Percentiles rank a stretch among this genome's conserved stretches.
These are phyloP conservation scores for Babesia gibsoni DNA, from an alignment of 169 alveolate species.

Conservation along the genomic window DNA sequence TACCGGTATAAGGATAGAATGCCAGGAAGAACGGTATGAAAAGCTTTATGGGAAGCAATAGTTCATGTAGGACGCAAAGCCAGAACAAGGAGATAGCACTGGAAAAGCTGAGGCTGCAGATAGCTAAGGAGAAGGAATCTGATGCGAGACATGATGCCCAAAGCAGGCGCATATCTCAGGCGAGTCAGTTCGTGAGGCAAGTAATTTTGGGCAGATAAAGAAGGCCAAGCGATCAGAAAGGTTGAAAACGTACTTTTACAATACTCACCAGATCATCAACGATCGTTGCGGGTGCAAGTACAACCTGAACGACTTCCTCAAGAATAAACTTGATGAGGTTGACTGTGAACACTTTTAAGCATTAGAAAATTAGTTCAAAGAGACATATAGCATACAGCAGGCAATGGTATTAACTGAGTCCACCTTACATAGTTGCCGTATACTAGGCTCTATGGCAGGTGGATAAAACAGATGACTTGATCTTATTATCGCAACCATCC, in stretches of 20 bases:
- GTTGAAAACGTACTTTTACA: conserved; percentile 56
- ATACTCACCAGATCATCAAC: conserved; percentile 59
- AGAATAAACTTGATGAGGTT: conserved; percentile 35
- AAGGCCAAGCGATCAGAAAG: conserved; percentile 52
- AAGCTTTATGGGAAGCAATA: background rate
- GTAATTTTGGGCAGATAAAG: conserved; percentile 20
- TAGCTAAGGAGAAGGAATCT: conserved; percentile 28
- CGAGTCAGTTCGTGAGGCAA: background rate
- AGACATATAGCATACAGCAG: no score
- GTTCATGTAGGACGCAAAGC: conserved; percentile 37
- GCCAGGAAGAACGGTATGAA: conserved; percentile 52
- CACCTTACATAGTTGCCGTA: no score
- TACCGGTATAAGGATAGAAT: conserved; percentile 56
- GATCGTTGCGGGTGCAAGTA: conserved; percentile 66
- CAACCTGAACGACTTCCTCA: conserved; percentile 48
- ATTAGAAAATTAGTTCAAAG: no score
- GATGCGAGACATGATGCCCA: conserved; percentile 50
- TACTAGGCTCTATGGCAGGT: no score
- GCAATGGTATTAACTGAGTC: no score
- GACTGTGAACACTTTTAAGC: conserved; percentile 52
- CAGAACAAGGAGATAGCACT: conserved; percentile 55
- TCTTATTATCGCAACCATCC: no score
- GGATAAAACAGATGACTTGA: no score
- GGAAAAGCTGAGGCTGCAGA: conserved; percentile 39
- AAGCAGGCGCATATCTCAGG: conserved; percentile 46